Conservation (phyloP, 192 early-diverging fungal species). For the Linnemannia exigua region DNA sequence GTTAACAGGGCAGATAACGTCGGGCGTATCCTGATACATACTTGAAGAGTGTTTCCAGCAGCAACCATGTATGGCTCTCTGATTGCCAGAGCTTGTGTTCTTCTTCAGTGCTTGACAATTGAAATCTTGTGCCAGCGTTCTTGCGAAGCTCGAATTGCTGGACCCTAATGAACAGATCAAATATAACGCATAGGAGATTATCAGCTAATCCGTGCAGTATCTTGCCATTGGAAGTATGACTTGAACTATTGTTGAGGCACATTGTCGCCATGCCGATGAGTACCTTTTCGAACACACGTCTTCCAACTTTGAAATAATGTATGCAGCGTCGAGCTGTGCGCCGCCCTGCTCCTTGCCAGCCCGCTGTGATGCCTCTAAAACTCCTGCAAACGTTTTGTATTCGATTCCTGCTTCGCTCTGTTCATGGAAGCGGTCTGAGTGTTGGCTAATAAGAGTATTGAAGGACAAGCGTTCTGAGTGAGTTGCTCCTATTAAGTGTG, state of each 20-base stretch:
- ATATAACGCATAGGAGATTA: neutral
- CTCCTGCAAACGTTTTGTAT: conserved; percentile 33
- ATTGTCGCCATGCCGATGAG: neutral
- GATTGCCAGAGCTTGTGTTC: conserved; percentile 50
- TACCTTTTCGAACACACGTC: conserved; percentile 36
- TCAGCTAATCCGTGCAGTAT: neutral
- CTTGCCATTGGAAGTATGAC: neutral
- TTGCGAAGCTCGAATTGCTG: conserved; percentile 29
- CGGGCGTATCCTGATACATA: neutral
- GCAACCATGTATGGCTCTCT: conserved; percentile 45
- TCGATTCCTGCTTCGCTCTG: conserved; percentile 33
- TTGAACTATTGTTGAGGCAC: neutral
- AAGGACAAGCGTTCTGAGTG: neutral
- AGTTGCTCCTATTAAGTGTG: neutral
- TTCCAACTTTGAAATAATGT: conserved; percentile 38
- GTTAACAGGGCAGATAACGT: neutral
- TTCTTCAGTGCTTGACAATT: conserved; percentile 4
- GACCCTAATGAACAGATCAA: conserved; percentile 8
- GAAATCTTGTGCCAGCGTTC: conserved; percentile 27
- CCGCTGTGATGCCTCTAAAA: conserved; percentile 24
- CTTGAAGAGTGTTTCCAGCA: conserved; percentile 35
- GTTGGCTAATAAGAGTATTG: neutral
- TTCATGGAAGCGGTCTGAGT: conserved; percentile 19
- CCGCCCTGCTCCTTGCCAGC: neutral
- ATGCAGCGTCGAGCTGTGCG: conserved; percentile 11